Conservation (phyloP, 2,329 filamentous ascomycete species). For the Monosporascus sp. region DNA sequence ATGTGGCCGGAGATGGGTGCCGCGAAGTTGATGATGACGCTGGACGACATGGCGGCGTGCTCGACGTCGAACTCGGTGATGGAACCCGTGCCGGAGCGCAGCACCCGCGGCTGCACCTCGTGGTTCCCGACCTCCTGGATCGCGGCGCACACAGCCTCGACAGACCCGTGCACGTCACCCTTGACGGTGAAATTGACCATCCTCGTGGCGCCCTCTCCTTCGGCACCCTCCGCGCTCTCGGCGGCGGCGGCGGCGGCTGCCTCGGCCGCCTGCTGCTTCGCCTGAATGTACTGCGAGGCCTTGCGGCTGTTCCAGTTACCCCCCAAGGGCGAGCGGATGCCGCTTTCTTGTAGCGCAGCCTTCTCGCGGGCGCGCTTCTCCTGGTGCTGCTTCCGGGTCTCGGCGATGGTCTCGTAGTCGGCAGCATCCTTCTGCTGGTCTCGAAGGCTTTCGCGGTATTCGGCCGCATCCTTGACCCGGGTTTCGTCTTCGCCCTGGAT, state of each 20-base stretch:
- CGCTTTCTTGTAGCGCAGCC: slow-evolving; percentile 32
- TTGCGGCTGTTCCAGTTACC: slow-evolving; percentile 19
- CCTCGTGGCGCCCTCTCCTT: slow-evolving; percentile 39
- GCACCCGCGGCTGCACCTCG: slow-evolving; percentile 71
- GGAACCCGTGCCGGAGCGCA: slow-evolving; percentile 72
- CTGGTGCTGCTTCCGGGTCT: slow-evolving; percentile 50
- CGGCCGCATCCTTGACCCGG: slow-evolving; percentile 71
- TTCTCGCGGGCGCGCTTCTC: slow-evolving; percentile 58
- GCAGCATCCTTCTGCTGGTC: slow-evolving; percentile 74
- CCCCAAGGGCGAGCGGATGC: neutral
- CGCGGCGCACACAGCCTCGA: slow-evolving; percentile 79
- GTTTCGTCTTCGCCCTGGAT: slow-evolving; percentile 77
- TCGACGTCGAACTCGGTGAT: slow-evolving; percentile 85
- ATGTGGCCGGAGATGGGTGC: slow-evolving; percentile 63
- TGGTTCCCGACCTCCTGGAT: slow-evolving; percentile 76
- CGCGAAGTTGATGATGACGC: slow-evolving; percentile 84
- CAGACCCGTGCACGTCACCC: slow-evolving; percentile 88
- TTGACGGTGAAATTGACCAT: slow-evolving; percentile 81
- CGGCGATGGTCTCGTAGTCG: slow-evolving; percentile 69
- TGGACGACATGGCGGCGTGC: slow-evolving; percentile 72
- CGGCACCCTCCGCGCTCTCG: slow-evolving; percentile 25
- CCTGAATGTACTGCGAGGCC: slow-evolving; percentile 5
- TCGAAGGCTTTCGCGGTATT: slow-evolving; percentile 66
- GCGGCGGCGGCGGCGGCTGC: slow-evolving; percentile 26
- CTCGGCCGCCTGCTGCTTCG: neutral